phyloP scores from a whole-genome alignment of 306 rosid genomes.

The Lathyrus aphaca region DNA sequence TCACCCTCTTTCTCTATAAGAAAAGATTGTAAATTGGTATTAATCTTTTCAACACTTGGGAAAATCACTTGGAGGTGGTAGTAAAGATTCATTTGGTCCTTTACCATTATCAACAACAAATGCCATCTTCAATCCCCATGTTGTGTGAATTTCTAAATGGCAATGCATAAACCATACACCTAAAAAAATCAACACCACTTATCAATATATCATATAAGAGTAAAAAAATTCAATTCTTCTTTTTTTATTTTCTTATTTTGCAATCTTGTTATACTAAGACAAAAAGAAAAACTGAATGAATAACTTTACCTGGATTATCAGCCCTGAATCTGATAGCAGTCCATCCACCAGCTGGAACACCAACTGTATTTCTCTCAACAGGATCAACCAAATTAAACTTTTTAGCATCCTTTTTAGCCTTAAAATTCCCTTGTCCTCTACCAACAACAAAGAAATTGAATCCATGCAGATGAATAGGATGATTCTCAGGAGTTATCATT shows the following conservation, averaged over 20 bases:
- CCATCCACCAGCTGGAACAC: slow-evolving; percentile 89
- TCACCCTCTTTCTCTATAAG: neutral
- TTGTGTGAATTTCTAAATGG: slow-evolving; percentile 78
- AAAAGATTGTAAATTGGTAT: neutral
- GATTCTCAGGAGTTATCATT: slow-evolving; percentile 80
- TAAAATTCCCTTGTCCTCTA: slow-evolving; percentile 71
- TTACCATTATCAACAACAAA: slow-evolving; percentile 82
- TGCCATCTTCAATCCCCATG: slow-evolving; percentile 91
- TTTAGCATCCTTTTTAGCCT: slow-evolving; percentile 58
- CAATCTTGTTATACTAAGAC: too few species aligned
- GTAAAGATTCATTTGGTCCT: slow-evolving; percentile 68
- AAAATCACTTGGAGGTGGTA: slow-evolving; percentile 77
- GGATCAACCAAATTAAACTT: slow-evolving; percentile 78
- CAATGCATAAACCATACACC: slow-evolving; percentile 90
- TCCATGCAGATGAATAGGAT: slow-evolving; percentile 88
- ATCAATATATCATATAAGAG: slow-evolving; percentile 2
- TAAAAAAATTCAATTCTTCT: too few species aligned
- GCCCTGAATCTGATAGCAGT: slow-evolving; percentile 79
- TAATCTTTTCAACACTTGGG: slow-evolving; percentile 62
- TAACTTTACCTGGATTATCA: slow-evolving; percentile 76
- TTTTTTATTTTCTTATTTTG: too few species aligned
- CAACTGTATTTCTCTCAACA: slow-evolving; percentile 81
- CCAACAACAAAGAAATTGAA: slow-evolving; percentile 83
- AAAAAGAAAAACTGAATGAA: neutral
- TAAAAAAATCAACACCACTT: slow-evolving; percentile 23